Conservation (phyloP, 305 asterid species). For the Fraxinus xanthoxyloides region DNA sequence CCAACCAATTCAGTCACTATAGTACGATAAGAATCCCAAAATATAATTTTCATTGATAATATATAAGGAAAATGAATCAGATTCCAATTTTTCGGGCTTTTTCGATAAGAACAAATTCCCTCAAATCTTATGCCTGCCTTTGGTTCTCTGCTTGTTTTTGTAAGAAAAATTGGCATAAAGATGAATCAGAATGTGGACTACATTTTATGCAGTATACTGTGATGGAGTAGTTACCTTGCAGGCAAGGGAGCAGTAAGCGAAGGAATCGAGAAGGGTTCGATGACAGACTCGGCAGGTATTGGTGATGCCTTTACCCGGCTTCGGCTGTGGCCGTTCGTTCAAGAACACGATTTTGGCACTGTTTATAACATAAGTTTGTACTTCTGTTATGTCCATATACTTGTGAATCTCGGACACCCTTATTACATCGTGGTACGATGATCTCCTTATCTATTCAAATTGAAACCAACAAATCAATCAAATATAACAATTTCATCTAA, state of each 20-base stretch:
- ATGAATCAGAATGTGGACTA: neutral
- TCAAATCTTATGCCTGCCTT: neutral
- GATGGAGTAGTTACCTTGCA: slow-evolving; percentile 40
- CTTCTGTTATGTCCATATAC: slow-evolving; percentile 42
- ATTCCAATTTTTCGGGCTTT: slow-evolving; percentile 5
- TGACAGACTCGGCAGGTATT: slow-evolving; percentile 43
- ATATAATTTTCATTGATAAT: neutral
- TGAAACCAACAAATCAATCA: neutral
- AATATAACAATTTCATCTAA: neutral
- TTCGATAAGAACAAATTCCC: slow-evolving; percentile 9
- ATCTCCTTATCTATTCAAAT: slow-evolving; percentile 38
- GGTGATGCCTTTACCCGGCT: slow-evolving; percentile 45
- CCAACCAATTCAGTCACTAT: neutral
- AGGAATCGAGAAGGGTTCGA: slow-evolving; percentile 53
- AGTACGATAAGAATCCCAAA: neutral
- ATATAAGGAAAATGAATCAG: slow-evolving; percentile 14
- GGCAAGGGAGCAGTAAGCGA: slow-evolving; percentile 54
- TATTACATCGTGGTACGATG: slow-evolving; percentile 50
- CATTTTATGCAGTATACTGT: neutral
- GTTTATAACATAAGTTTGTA: slow-evolving; percentile 51
- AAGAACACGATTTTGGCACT: slow-evolving; percentile 51
- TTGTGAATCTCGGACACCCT: slow-evolving; percentile 52
- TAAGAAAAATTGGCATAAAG: neutral
- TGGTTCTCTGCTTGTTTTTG: neutral
- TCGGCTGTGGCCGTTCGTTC: slow-evolving; percentile 56